phyloP scores from a whole-genome alignment of 768 basidiomycete genomes.

The Clavaria fumosa region DNA sequence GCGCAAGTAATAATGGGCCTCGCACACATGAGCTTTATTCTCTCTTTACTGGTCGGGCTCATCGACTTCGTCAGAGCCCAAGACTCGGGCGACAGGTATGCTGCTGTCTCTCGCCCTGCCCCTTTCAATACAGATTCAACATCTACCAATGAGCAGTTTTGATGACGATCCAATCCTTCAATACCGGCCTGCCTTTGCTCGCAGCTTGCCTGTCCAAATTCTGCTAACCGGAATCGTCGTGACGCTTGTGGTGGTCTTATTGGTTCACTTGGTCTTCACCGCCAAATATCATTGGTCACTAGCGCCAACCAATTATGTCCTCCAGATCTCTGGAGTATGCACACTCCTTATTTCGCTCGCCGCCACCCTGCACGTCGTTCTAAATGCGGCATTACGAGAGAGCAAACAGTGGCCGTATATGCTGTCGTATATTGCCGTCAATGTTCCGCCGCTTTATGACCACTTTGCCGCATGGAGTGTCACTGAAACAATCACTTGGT shows the following conservation, averaged over 20 bases:
- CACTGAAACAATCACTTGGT: conserved; percentile 61
- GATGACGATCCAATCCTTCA: conserved; percentile 55
- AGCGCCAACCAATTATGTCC: conserved; percentile 79
- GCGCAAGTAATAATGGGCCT: no score
- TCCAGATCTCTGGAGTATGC: conserved; percentile 74
- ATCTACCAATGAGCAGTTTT: conserved; percentile 12
- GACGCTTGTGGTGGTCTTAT: conserved; percentile 69
- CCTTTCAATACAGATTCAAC: conserved; percentile 1
- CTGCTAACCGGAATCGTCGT: conserved; percentile 73
- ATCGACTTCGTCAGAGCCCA: background rate
- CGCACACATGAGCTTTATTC: no score
- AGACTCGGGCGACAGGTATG: background rate
- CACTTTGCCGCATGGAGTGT: conserved; percentile 39
- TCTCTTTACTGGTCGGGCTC: no score
- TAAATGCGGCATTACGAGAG: conserved; percentile 40
- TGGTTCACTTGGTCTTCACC: conserved; percentile 89
- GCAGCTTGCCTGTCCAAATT: conserved; percentile 84
- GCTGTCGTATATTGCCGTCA: conserved; percentile 80
- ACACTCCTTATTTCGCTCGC: conserved; percentile 65
- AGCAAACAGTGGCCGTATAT: conserved; percentile 87
- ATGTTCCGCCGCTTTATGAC: conserved; percentile 39
- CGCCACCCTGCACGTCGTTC: conserved; percentile 63
- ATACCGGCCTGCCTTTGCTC: conserved; percentile 68
- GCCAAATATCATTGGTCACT: conserved; percentile 94
- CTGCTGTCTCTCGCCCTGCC: no score